phyloP scores from a whole-genome alignment of 176 grass and related monocot genomes.

The Eleusine coracana region DNA sequence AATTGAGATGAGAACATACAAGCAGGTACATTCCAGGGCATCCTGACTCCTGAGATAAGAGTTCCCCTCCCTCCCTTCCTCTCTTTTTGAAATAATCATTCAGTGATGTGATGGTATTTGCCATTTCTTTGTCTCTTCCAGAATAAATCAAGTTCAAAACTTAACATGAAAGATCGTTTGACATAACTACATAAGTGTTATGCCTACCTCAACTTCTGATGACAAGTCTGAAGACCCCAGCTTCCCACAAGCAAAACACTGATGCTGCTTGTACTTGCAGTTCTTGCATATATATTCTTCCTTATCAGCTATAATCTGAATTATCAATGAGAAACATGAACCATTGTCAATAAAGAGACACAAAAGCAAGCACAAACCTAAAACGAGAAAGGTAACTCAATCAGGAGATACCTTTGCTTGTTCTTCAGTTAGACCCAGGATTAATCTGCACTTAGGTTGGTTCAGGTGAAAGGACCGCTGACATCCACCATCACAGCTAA shows the following conservation, averaged over 20 bases:
- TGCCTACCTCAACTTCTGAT: constrained; percentile 43
- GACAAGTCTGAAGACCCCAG: constrained; percentile 58
- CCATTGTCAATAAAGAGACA: neutral
- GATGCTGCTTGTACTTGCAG: constrained; percentile 55
- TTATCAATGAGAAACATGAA: constrained; percentile 30
- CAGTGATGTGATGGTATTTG: neutral
- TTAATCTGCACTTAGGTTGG: constrained; percentile 40
- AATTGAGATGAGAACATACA: constrained; percentile 20
- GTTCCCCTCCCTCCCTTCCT: no score
- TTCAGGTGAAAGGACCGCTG: constrained; percentile 55
- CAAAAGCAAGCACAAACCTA: constrained; percentile 28
- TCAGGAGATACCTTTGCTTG: constrained; percentile 47
- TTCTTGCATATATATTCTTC: constrained; percentile 50
- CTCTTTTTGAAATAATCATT: neutral
- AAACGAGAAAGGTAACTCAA: neutral
- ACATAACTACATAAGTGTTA: neutral
- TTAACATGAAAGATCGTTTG: constrained; percentile 9
- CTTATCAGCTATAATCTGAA: constrained; percentile 39
- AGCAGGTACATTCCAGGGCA: neutral
- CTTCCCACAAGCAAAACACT: constrained; percentile 67
- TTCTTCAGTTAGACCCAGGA: constrained; percentile 44
- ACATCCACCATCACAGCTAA: constrained; percentile 67
- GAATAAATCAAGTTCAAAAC: neutral
- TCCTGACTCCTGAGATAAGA: neutral
- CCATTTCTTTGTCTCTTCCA: constrained; percentile 3